phyloP scores from a whole-genome alignment of 768 basidiomycete species.

The Lactarius hatsudake region DNA sequence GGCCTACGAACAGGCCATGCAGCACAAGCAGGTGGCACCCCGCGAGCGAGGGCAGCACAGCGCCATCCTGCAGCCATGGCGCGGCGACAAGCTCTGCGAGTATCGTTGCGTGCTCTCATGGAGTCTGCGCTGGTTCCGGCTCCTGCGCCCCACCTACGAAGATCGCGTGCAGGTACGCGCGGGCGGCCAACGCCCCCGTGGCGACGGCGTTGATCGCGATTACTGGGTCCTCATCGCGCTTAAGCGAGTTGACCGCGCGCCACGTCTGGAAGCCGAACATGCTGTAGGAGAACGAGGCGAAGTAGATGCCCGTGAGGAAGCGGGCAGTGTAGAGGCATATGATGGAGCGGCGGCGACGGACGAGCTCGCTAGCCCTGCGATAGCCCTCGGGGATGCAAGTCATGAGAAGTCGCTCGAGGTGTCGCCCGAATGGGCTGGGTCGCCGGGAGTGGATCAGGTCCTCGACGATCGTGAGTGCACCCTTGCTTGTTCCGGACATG shows the following conservation, averaged over 20 bases:
- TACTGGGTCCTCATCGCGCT: constrained; percentile 7
- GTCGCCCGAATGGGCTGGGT: not conserved
- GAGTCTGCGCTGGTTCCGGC: not conserved
- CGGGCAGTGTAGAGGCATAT: not conserved
- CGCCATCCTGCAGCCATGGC: not conserved
- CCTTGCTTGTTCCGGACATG: not conserved
- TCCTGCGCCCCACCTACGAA: not conserved
- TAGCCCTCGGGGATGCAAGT: constrained; percentile 6
- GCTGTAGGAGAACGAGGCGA: not conserved
- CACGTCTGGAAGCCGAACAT: constrained; percentile 9
- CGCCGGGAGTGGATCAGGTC: not conserved
- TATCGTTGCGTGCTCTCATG: not conserved
- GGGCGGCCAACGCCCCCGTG: not conserved
- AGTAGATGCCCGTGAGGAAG: not conserved
- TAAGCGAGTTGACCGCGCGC: constrained; percentile 9
- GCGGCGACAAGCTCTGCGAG: constrained; percentile 2
- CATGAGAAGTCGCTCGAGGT: constrained; percentile 4
- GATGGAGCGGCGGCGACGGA: constrained; percentile 2
- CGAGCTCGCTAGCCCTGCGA: not conserved
- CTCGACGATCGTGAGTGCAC: not conserved
- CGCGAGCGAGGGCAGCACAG: not conserved
- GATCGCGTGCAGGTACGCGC: constrained; percentile 6
- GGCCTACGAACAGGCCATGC: constrained; percentile 1
- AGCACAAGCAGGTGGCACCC: constrained; percentile 11
- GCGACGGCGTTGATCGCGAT: constrained; percentile 8